These are phyloP conservation scores for Pulveroboletus sp. DNA, from an alignment of 768 basidiomycete genomes.

Conservation along the genomic window DNA sequence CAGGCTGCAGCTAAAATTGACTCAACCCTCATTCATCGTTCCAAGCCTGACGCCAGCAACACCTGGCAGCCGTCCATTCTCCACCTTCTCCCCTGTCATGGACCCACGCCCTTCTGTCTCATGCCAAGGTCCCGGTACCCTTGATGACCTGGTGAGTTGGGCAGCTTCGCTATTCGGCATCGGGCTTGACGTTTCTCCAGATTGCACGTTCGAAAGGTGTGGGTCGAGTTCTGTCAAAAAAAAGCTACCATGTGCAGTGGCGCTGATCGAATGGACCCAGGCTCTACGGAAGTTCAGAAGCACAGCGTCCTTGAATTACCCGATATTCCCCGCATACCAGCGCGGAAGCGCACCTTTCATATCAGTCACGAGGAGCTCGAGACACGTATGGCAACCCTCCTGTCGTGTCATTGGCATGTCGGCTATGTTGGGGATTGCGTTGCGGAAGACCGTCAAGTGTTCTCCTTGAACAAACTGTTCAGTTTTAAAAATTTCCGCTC, in stretches of 20 bases:
- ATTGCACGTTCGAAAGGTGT: conserved; percentile 23
- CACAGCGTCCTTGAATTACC: conserved; percentile 16
- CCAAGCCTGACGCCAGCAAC: background rate
- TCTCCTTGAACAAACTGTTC: conserved; percentile 28
- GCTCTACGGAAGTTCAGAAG: conserved; percentile 16
- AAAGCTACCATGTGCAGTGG: background rate
- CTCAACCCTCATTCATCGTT: background rate
- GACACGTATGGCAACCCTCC: conserved; percentile 36
- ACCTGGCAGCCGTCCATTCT: background rate
- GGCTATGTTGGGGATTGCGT: conserved; percentile 5
- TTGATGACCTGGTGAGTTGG: conserved; percentile 21
- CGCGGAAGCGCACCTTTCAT: conserved; percentile 34
- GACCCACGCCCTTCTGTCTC: background rate
- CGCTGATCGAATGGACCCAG: conserved; percentile 9
- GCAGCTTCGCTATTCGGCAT: background rate
- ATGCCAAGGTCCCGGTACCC: conserved; percentile 1
- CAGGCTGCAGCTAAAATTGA: background rate
- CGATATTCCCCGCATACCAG: conserved; percentile 25
- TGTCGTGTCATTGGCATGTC: conserved; percentile 29
- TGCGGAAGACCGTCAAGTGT: conserved; percentile 11
- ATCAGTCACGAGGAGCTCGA: conserved; percentile 32
- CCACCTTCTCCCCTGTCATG: conserved; percentile 7
- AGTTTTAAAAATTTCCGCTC: conserved; percentile 23
- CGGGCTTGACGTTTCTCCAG: conserved; percentile 11
- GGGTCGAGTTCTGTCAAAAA: background rate